These are phyloP conservation scores for Xylaria sp. DNA, from an alignment of 2,329 filamentous ascomycete genomes.

Conservation along the genomic window DNA sequence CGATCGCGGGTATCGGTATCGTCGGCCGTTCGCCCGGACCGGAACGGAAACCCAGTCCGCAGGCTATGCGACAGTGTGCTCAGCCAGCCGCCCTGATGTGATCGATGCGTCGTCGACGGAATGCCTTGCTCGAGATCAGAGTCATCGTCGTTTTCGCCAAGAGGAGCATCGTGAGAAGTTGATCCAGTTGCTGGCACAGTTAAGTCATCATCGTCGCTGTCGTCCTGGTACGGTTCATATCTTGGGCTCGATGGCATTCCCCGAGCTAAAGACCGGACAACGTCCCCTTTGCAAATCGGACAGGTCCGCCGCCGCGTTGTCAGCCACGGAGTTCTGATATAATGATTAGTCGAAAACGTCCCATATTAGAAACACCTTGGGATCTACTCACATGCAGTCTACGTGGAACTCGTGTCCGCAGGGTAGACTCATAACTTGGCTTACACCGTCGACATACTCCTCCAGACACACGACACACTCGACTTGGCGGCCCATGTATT, in stretches of 20 bases:
- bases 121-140: slow-evolving; percentile 51
- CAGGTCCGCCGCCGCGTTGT: slow-evolving; percentile 95
- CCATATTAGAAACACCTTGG: neutral
- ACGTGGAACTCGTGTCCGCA: slow-evolving; percentile 98
- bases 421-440: slow-evolving; percentile 92
- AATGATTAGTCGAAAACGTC: slow-evolving; percentile 24
- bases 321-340: slow-evolving; percentile 84
- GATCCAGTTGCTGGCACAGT: slow-evolving; percentile 24
- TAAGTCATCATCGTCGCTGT: slow-evolving; percentile 50
- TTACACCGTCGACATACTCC: slow-evolving; percentile 93
- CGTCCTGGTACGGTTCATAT: slow-evolving; percentile 59
- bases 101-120: slow-evolving; percentile 28
- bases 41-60: slow-evolving; percentile 23
- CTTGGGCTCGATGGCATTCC: slow-evolving; percentile 54
- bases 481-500: slow-evolving; percentile 69
- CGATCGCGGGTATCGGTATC: slow-evolving; percentile 18
- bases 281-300: slow-evolving; percentile 97
- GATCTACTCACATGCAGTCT: slow-evolving; percentile 87
- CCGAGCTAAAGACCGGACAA: slow-evolving; percentile 71
- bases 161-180: slow-evolving; percentile 27
- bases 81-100: slow-evolving; percentile 42
- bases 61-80: slow-evolving; percentile 41
- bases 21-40: slow-evolving; percentile 17
- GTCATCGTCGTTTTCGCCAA: slow-evolving; percentile 32
- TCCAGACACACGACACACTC: slow-evolving; percentile 97